A percentile compares a stretch with the other conserved stretches of the same genome.
These are phyloP conservation scores for Barnettozyma wickerhamii DNA, from an alignment of 805 yeast species.

Conservation along the genomic window DNA sequence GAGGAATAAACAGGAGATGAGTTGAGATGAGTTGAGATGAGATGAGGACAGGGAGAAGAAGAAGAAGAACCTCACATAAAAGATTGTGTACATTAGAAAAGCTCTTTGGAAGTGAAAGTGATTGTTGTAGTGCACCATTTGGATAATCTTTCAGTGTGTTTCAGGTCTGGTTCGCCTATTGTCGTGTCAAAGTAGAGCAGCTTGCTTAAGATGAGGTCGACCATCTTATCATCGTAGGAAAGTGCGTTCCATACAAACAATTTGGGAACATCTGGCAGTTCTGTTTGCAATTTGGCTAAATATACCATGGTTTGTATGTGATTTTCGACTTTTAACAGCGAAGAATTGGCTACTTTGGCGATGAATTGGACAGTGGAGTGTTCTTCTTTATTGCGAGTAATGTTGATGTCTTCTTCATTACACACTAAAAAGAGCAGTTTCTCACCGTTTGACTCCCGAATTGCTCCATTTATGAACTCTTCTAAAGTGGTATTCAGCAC, in stretches of 20 bases:
- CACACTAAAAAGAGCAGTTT: background rate
- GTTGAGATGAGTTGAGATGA: background rate
- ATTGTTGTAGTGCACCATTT: conserved; percentile 9
- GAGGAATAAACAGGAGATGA: conserved; percentile 10
- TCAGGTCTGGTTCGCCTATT: conserved; percentile 1
- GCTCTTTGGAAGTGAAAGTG: background rate
- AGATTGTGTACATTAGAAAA: conserved; percentile 17
- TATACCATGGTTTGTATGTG: conserved; percentile 6
- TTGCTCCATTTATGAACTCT: conserved; percentile 4
- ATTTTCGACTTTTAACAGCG: conserved; percentile 5
- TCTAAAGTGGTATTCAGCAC: conserved; percentile 1
- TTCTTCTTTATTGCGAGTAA: conserved; percentile 4
- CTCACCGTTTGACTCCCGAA: background rate
- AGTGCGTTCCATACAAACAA: conserved; percentile 2
- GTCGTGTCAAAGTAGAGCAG: conserved; percentile 1
- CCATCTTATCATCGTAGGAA: background rate
- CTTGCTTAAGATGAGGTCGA: conserved; percentile 8
- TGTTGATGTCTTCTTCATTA: background rate
- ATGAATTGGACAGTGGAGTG: conserved; percentile 16
- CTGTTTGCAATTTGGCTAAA: conserved; percentile 4
- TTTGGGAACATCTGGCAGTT: background rate
- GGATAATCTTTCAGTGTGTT: background rate
- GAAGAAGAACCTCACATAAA: too few species aligned
- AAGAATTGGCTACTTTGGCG: background rate
- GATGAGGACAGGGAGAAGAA: too few species aligned